These are phyloP conservation scores for Phoma herbarum DNA, from an alignment of 2,329 filamentous ascomycete species.

Conservation along the genomic window DNA sequence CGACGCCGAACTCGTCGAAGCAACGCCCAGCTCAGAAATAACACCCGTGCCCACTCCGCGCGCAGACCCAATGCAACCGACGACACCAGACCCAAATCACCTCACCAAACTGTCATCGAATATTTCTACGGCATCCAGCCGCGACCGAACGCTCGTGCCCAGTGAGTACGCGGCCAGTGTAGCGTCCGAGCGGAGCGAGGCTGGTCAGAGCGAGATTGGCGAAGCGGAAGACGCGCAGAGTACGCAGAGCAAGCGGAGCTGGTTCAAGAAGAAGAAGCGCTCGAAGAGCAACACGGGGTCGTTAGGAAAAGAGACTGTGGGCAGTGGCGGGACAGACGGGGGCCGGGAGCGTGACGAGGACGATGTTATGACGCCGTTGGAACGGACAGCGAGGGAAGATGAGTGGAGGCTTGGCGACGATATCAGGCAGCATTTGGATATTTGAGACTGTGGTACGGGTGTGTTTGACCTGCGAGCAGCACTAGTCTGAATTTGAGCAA, in stretches of 20 bases:
- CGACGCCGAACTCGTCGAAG: constrained; percentile 92
- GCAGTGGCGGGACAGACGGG: constrained; percentile 39
- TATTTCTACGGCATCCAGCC: constrained; percentile 35
- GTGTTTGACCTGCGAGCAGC: too few relatives aligned
- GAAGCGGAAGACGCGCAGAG: constrained; percentile 43
- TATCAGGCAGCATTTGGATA: constrained; percentile 80
- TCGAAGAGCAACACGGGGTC: constrained; percentile 42
- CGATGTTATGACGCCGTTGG: constrained; percentile 60
- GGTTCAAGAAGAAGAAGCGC: constrained; percentile 49
- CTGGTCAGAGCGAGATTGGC: background rate
- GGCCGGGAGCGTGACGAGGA: constrained; percentile 52
- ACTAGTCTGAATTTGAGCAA: too few relatives aligned
- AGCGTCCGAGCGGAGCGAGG: constrained; percentile 31
- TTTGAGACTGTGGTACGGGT: constrained; percentile 52
- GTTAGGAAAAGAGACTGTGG: constrained; percentile 42
- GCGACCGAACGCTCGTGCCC: constrained; percentile 36
- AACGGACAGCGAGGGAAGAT: constrained; percentile 60
- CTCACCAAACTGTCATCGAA: constrained; percentile 37
- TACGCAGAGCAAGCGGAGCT: constrained; percentile 44
- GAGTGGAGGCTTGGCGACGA: constrained; percentile 87
- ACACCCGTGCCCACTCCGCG: constrained; percentile 55
- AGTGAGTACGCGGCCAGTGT: constrained; percentile 39
- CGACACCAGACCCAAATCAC: constrained; percentile 32
- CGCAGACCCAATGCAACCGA: constrained; percentile 42
- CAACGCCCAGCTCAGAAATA: constrained; percentile 58